Percentiles rank a stretch among this genome's conserved stretches.
Conservation (phyloP, 1,284 basidiomycete genomes). For the Phenoliferia sp. region DNA sequence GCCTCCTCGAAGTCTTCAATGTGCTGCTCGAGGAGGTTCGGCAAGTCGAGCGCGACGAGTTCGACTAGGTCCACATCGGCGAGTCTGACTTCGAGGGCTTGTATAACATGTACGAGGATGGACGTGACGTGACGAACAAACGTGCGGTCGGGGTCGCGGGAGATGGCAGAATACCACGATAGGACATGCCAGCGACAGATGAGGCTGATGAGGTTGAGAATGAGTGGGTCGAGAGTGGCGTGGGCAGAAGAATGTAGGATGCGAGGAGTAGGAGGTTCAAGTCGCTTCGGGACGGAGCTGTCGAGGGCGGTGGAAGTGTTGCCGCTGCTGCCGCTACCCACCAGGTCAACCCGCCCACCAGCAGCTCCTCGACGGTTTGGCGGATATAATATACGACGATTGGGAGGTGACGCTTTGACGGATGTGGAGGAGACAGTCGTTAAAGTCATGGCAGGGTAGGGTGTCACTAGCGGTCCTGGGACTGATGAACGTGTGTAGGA, state of each 20-base stretch:
- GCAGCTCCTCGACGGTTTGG: too few species aligned
- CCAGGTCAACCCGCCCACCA: too few species aligned
- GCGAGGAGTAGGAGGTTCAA: constrained; percentile 12
- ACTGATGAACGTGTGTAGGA: too few species aligned
- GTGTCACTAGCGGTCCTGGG: too few species aligned
- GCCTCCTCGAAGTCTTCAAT: constrained; percentile 67
- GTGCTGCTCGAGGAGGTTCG: constrained; percentile 63
- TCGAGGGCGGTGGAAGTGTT: background rate
- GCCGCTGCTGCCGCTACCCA: background rate
- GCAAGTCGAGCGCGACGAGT: constrained; percentile 58
- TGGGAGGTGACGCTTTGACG: too few species aligned
- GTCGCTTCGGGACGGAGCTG: background rate
- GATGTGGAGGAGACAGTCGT: too few species aligned
- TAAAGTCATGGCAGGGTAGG: too few species aligned
- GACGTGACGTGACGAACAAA: constrained; percentile 64
- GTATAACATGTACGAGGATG: constrained; percentile 57
- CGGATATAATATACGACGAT: too few species aligned
- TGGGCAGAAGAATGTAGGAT: constrained; percentile 25
- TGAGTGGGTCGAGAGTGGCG: constrained; percentile 21
- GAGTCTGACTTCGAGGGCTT: constrained; percentile 57
- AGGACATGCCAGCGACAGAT: constrained; percentile 67
- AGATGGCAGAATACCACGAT: constrained; percentile 75
- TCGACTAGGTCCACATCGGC: constrained; percentile 54
- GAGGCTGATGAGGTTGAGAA: constrained; percentile 63
- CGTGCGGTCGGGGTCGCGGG: constrained; percentile 62